Evolutionary conservation across 1,284 basidiomycete genomes (phyloP).

Genomic region (Rhodofomes roseus): DNA sequence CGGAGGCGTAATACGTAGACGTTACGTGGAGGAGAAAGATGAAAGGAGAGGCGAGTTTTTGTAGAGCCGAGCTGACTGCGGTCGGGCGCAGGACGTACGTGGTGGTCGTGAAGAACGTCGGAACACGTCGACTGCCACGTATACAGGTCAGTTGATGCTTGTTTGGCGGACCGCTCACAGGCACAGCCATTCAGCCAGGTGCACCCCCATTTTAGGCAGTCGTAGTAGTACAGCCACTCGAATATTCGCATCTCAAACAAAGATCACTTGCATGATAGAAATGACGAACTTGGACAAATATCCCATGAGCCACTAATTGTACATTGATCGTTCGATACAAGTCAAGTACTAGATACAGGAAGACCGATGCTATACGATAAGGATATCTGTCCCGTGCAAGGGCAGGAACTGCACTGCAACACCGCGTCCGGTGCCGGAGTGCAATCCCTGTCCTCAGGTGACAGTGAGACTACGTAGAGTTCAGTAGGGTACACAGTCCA

Average conservation of each 20-base stretch:
- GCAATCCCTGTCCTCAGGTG: not conserved
- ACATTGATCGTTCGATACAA: too few relatives aligned
- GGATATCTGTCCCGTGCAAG: not conserved
- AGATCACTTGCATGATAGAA: too few relatives aligned
- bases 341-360: not conserved
- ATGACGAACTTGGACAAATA: too few relatives aligned
- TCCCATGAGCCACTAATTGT: too few relatives aligned
- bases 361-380: not conserved
- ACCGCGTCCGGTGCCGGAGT: not conserved
- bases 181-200: not conserved
- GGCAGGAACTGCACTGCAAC: not conserved
- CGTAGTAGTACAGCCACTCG: not conserved
- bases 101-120: constrained; percentile 27
- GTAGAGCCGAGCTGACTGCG: constrained; percentile 25
- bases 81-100: constrained; percentile 27
- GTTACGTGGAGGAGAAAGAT: constrained; percentile 23
- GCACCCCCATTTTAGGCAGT: not conserved
- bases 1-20: constrained; percentile 12
- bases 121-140: constrained; percentile 25
- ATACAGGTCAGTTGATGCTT: constrained; percentile 19
- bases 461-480: not conserved
- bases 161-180: constrained; percentile 14
- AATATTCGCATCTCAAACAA: too few relatives aligned
- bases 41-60: constrained; percentile 26
- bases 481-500: too few relatives aligned